phyloP scores from a whole-genome alignment of 1,284 basidiomycete species.

The Coniferiporia weirii region DNA sequence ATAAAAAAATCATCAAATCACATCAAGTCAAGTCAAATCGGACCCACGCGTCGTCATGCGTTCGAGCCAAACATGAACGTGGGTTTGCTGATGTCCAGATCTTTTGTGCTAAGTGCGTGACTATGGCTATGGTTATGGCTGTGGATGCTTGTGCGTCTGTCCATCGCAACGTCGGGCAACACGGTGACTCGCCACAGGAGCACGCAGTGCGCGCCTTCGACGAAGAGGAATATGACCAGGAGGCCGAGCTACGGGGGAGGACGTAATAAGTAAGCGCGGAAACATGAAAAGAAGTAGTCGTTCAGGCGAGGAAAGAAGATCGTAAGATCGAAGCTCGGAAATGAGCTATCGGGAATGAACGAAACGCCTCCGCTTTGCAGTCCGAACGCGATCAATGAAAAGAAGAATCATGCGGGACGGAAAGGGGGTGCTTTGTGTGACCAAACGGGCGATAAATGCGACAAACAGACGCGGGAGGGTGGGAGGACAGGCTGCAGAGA shows the following conservation, averaged over 20 bases:
- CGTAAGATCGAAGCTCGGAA: neutral
- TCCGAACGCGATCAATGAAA: neutral
- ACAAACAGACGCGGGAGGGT: neutral
- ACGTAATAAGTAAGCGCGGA: too few relatives aligned
- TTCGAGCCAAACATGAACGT: neutral
- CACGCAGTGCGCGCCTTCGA: slow-evolving; percentile 10
- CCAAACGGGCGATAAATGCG: neutral
- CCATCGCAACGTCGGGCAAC: neutral
- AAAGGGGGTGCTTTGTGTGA: neutral
- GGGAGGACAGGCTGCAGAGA: neutral
- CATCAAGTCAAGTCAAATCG: too few relatives aligned
- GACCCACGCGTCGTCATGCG: neutral
- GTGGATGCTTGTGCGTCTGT: neutral
- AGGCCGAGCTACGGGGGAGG: slow-evolving; percentile 11
- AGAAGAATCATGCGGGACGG: neutral
- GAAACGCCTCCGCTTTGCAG: neutral
- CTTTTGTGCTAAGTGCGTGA: neutral
- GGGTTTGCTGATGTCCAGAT: slow-evolving; percentile 3
- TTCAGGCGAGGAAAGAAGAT: neutral
- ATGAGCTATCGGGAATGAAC: neutral
- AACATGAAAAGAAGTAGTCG: too few relatives aligned
- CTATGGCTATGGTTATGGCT: neutral
- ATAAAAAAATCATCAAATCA: too few relatives aligned
- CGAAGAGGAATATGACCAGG: slow-evolving; percentile 9
- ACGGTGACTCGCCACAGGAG: slow-evolving; percentile 2